Evolutionary conservation across 148 eudicot genomes (phyloP), one percentile per base, ranked within the genome.

Genomic region (Beta vulgaris): DNA sequence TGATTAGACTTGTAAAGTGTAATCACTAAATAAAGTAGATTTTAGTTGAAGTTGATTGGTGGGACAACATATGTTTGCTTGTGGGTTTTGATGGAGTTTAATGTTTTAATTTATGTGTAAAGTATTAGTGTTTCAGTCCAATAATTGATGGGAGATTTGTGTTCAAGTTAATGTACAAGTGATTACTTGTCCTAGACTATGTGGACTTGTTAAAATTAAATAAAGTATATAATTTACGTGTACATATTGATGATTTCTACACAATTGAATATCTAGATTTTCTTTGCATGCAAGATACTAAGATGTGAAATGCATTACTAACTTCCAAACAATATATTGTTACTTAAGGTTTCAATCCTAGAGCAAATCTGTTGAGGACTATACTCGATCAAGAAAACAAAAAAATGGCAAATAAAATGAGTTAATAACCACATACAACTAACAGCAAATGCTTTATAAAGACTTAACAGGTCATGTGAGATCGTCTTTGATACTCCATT

Each of bases 41-140:
- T 74, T 19, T 46, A 60, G 23, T 46, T 28, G 51, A 32, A 49
- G 64, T 46, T 79, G 75, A 71, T 63, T 69, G 74, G 78, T 79
- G 70, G 82, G 74, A 73, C 10, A 63, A 69, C 35, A 23, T 32
- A 51, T 34, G 74, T 73, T 65, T 63, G 23, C 68, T 79, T 69
- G 19, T 48, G 51, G 76, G 54, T 21, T 68, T 60, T 44, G 25
- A 51, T n/a, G n/a, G 58, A 18, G 71, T 69, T 60, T 37, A 21
- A n/a, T 18, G 1, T 14, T 6, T 21, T 14, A 44, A 79, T 60
- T 37, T 28, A n/a, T 18, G 1, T 14, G 2, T 21, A 7, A 44
- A 79, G 15, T 73, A 70, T 75, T 75, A 76, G 36, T 73, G 42
- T 78, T 74, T 69, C 12, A 71, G 61, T n/a, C 37, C 83, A 80